phyloP scores from a whole-genome alignment of 768 basidiomycete species.

The Boletus rufocinnamomeus region DNA sequence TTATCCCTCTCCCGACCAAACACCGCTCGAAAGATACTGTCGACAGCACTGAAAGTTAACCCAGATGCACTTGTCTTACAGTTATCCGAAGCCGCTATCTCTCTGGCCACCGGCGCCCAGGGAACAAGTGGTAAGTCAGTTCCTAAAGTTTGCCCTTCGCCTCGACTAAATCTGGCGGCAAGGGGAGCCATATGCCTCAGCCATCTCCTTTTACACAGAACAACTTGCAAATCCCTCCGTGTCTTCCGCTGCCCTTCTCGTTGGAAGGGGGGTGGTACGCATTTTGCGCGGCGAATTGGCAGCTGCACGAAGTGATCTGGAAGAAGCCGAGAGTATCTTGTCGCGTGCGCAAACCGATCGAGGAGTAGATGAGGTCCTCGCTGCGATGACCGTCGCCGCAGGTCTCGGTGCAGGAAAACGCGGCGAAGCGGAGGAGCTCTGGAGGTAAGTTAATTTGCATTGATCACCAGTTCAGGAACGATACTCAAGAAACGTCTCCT shows the following conservation, averaged over 20 bases:
- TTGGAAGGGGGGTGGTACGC: slow-evolving; percentile 77
- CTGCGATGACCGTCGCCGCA: slow-evolving; percentile 64
- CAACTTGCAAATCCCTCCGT: slow-evolving; percentile 81
- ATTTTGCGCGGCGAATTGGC: slow-evolving; percentile 73
- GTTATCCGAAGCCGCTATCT: slow-evolving; percentile 82
- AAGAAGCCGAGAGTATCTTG: slow-evolving; percentile 56
- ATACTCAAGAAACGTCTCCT: slow-evolving; percentile 8
- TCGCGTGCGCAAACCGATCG: slow-evolving; percentile 44
- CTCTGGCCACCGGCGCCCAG: slow-evolving; percentile 74
- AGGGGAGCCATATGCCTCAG: slow-evolving; percentile 41
- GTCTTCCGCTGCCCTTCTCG: slow-evolving; percentile 70
- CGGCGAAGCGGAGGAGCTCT: slow-evolving; percentile 64
- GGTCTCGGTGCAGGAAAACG: slow-evolving; percentile 60
- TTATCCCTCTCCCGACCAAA: slow-evolving; percentile 88
- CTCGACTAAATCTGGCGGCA: neutral
- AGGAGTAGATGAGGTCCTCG: slow-evolving; percentile 63
- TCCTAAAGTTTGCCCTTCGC: slow-evolving; percentile 23
- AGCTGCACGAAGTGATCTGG: slow-evolving; percentile 79
- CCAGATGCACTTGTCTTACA: slow-evolving; percentile 91
- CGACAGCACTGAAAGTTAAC: slow-evolving; percentile 79
- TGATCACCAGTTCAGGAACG: slow-evolving; percentile 2
- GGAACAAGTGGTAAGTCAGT: slow-evolving; percentile 45
- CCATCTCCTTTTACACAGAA: slow-evolving; percentile 73
- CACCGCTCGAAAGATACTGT: slow-evolving; percentile 84
- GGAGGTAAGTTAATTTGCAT: slow-evolving; percentile 52